Evolutionary conservation across 257 asterid species (phyloP).

Genomic region (Solanum etuberosum): DNA sequence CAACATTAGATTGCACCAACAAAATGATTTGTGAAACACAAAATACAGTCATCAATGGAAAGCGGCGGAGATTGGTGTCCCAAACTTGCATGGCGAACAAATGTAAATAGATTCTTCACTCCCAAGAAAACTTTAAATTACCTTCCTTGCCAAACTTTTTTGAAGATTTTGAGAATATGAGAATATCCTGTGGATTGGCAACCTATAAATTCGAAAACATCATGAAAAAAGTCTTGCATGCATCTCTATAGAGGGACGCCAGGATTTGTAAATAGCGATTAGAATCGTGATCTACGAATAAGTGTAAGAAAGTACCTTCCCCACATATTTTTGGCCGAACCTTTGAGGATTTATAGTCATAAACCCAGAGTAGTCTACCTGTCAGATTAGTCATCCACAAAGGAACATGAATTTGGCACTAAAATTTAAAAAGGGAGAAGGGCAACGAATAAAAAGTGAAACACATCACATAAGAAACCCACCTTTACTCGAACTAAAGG

Average conservation of each 20-base stretch:
- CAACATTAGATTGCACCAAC: background rate
- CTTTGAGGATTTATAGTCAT: conserved; percentile 98
- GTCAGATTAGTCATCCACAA: conserved; percentile 14
- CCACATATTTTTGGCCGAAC: conserved; percentile 94
- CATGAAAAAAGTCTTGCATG: background rate
- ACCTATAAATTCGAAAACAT: conserved; percentile 37
- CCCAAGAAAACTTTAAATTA: conserved; percentile 14
- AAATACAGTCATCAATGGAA: background rate
- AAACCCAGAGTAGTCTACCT: conserved; percentile 98
- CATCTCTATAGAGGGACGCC: background rate
- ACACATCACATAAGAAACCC: conserved; percentile 3
- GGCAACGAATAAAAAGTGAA: background rate
- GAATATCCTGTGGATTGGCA: conserved; percentile 99
- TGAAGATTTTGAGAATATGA: conserved; percentile 91
- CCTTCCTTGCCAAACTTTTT: conserved; percentile 48
- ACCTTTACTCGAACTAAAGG: conserved; percentile 92
- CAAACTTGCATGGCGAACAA: conserved; percentile 1
- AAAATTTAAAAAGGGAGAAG: background rate
- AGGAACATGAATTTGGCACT: conserved; percentile 4
- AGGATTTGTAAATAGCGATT: background rate
- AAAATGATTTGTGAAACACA: background rate
- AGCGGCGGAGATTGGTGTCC: background rate
- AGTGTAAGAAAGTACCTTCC: conserved; percentile 48
- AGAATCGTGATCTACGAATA: background rate
- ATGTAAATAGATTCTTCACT: background rate